Conservation (phyloP, 2,329 filamentous ascomycete species). For the Thielaviopsis ethacetica region DNA sequence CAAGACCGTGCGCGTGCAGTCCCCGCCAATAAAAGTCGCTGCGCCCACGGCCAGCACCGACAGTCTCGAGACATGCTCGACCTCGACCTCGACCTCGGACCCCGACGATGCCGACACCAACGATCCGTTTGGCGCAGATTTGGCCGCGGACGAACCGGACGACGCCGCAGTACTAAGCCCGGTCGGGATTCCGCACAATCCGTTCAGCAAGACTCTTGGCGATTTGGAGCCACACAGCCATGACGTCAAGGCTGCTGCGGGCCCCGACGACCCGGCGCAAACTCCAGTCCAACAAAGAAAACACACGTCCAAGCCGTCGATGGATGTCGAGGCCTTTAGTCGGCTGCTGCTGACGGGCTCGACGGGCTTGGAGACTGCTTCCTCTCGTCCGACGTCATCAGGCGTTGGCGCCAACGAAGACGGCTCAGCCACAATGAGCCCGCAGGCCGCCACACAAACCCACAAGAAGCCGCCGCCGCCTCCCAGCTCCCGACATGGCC, state of each 20-base stretch:
- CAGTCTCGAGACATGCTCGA: neutral
- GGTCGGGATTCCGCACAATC: slow-evolving; percentile 18
- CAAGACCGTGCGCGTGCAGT: slow-evolving; percentile 53
- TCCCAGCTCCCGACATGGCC: slow-evolving; percentile 60
- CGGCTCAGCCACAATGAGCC: no score
- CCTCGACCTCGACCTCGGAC: slow-evolving; percentile 14
- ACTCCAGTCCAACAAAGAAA: slow-evolving; percentile 11
- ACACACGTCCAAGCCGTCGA: slow-evolving; percentile 3
- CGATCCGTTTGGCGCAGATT: neutral
- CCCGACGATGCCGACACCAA: slow-evolving; percentile 17
- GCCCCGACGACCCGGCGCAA: no score
- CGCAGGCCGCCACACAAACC: slow-evolving; percentile 12
- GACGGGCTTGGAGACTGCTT: slow-evolving; percentile 21
- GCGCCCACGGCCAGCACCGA: no score
- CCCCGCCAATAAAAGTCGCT: slow-evolving; percentile 27
- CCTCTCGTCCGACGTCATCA: neutral
- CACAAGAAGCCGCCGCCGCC: slow-evolving; percentile 57
- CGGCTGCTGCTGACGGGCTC: slow-evolving; percentile 60
- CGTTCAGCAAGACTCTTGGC: slow-evolving; percentile 39
- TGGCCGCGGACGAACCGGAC: neutral
- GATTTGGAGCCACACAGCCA: slow-evolving; percentile 25
- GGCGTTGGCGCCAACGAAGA: no score
- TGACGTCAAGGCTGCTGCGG: no score
- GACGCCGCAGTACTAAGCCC: neutral
- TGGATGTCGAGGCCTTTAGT: slow-evolving; percentile 63